Conservation (phyloP, 73 alveolate genomes). For the Uronychia binucleata region DNA sequence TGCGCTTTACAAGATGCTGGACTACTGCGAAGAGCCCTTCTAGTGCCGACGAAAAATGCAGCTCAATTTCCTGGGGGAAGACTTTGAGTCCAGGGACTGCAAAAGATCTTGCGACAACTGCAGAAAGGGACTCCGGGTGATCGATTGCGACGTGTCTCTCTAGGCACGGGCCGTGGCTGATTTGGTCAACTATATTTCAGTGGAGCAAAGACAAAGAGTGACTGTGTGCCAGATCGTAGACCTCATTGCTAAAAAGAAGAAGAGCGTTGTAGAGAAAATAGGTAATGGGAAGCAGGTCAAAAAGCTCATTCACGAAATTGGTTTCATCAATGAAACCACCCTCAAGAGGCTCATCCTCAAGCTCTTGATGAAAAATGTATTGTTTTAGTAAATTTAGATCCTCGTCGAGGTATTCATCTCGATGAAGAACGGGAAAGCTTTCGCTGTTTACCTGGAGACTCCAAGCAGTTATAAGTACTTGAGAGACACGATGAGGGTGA, state of each 20-base stretch:
- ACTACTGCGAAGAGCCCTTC: conserved; percentile 77
- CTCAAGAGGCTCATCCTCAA: neutral
- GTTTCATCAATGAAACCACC: neutral
- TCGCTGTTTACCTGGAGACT: neutral
- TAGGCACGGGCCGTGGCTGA: too few relatives aligned
- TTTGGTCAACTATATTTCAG: too few relatives aligned
- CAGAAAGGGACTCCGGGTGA: conserved; percentile 27
- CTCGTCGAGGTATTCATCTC: neutral
- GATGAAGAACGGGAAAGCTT: neutral
- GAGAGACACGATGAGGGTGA: neutral
- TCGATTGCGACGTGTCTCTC: conserved; percentile 27
- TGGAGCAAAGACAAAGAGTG: too few relatives aligned
- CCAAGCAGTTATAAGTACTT: neutral
- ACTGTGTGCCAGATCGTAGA: too few relatives aligned
- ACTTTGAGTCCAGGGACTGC: conserved; percentile 75
- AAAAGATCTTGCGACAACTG: conserved; percentile 62
- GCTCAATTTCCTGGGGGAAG: conserved; percentile 81
- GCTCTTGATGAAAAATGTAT: neutral
- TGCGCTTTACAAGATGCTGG: conserved; percentile 61
- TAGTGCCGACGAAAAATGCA: conserved; percentile 78
- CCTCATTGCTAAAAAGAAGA: neutral
- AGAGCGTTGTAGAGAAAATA: conserved; percentile 16
- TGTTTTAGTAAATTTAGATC: neutral
- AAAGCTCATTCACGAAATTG: neutral
- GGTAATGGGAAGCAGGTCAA: conserved; percentile 24